Base-by-base conservation (phyloP, 2,329 filamentous ascomycete genomes). In the Alternaria sp. region DNA sequence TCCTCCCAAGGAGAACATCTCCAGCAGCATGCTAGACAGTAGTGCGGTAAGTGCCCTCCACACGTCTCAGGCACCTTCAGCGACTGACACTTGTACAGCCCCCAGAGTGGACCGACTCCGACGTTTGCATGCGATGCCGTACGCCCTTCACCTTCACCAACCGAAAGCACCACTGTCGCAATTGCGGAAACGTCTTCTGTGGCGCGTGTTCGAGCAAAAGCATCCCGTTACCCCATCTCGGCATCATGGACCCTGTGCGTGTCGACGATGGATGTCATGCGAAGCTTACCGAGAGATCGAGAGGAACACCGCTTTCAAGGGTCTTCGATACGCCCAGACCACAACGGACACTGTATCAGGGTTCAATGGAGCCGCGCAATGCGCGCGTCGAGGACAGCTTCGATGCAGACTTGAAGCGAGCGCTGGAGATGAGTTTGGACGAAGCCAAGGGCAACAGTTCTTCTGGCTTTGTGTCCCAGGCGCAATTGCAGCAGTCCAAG, bases 11-110 rank as follows among this genome's bases (percentile, higher is more conserved):
- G 88, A 89, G 41, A 89, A 91, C 26, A 91, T 99, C 44, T 87
- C 94, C n/a, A 96, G 93, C 80, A 97, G 91, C 80, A 99, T 99
- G 94, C 88, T 98, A 67, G 94, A 99, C 77, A 97, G 93, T 76
- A 97, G 90, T 73, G 95, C 95, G 62, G 93, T 96, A 86, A 78
- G 91, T 85, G 7, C 2, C 14, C 18, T 11, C 36, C 57, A 32
- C 14, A 5, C 6, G 4, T 44, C 9, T 3, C 11, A 39, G 30
- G 43, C 30, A n/a, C 3, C 11, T 3, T 1, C 12, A n/a, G 3
- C 3, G 12, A n/a, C 60, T 65, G 41, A 68, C 51, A 26, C 5
- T 18, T 22, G 4, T 55, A 34, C 70, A 96, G 90, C 95, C 95
- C 9, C 95, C 95, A 0, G 95, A 99, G 80, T 99, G 95, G 95